Base-by-base conservation (phyloP, 371 early-diverging fungal species). In the Actinomortierella ambigua region DNA sequence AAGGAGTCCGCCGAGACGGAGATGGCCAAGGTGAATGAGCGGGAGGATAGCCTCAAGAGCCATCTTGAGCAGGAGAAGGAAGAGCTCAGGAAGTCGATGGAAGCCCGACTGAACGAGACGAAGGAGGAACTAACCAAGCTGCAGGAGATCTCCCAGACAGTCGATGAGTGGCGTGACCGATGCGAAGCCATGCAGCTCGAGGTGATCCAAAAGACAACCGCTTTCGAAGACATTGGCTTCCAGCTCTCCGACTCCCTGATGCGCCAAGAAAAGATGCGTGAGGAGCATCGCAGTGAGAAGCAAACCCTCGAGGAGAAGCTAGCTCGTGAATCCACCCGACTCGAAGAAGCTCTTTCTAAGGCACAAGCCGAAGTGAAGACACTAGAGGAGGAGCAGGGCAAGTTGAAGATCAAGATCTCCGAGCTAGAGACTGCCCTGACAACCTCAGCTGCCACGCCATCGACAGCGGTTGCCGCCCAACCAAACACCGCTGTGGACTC, bases 1-100 rank as follows among this genome's bases (percentile, higher is more conserved):
- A 59, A 65, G 41, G 24, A 50, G 7, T 44, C 62, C 5, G 53
- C 61, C 15, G 64, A 69, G 22, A 29, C 67, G 0, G 84, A 84
- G 24, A 78, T 70, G 14, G 26, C 56, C 14, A 75, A 70, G 34
- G 51, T 81, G 18, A 79, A 82, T 50, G 77, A 75, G 20, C 80
- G 71, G 27, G 49, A 79, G 7, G 49, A 55, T 29, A 69, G 70
- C 14, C 55, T 78, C 4, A 77, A 80, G 51, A 82, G 82, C 28
- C 68, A 80, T 0, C 54, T 81, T 43, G 68, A 69, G 17, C 79
- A 80, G 55, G 70, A 76, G 55, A 77, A 82, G 39, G 77, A 81
- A 23, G 82, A 82, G 48, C 27, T 77, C 0, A 81, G 82, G 28
- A 46, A 81, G 14, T 26, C 47, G 17, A 6, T 58, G 54, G 68